These are phyloP conservation scores for Venturia nashicola DNA, from an alignment of 2,329 filamentous ascomycete genomes.

Conservation along the genomic window DNA sequence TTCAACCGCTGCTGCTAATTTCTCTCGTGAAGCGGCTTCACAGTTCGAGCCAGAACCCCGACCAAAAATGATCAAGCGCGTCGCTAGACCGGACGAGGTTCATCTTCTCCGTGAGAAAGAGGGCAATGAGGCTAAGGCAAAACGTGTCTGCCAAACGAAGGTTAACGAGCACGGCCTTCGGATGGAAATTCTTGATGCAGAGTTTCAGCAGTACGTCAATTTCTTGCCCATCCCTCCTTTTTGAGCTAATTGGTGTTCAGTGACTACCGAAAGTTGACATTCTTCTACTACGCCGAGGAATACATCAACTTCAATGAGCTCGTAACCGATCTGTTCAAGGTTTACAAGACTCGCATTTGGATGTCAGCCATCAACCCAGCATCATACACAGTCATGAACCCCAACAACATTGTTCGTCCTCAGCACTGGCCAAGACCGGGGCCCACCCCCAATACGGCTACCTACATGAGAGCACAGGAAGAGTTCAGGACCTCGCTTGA, in stretches of 20 bases:
- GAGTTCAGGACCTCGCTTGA: conserved; percentile 2
- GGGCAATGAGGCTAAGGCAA: conserved; percentile 93
- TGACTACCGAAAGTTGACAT: conserved; percentile 98
- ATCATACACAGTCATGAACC: conserved; percentile 52
- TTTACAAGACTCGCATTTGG: conserved; percentile 99
- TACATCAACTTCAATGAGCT: conserved; percentile 99
- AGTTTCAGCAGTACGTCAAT: conserved; percentile 83
- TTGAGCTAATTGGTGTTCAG: conserved; percentile 35
- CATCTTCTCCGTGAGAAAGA: conserved; percentile 86
- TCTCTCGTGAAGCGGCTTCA: conserved; percentile 15
- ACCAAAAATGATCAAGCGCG: conserved; percentile 91
- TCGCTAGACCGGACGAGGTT: conserved; percentile 86
- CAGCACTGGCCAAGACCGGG: conserved; percentile 4
- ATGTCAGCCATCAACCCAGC: conserved; percentile 99
- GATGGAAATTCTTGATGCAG: conserved; percentile 97
- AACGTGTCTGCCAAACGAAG: conserved; percentile 92
- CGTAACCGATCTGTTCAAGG: conserved; percentile 95
- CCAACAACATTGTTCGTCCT: conserved; percentile 50
- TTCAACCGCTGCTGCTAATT: neutral
- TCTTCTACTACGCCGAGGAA: conserved; percentile 95
- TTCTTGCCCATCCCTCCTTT: neutral
- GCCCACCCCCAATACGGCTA: neutral
- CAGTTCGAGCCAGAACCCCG: conserved; percentile 56
- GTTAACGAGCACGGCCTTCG: conserved; percentile 87
- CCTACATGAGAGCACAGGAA: conserved; percentile 5